These are phyloP conservation scores for Decorospora gaudefroyi DNA, from an alignment of 2,329 filamentous ascomycete species.

Conservation along the genomic window DNA sequence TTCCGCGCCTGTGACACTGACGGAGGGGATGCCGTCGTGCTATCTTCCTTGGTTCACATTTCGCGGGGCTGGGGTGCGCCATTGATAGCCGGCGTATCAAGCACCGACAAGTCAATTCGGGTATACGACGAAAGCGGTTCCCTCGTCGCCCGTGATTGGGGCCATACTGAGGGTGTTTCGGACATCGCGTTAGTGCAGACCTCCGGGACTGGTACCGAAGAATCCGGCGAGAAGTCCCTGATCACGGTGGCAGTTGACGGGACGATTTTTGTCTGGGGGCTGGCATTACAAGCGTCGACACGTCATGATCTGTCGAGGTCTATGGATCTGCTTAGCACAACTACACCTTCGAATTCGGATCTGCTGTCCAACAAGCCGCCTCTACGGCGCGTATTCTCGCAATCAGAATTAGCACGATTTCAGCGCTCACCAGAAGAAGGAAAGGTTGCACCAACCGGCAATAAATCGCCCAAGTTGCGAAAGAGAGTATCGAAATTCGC, in stretches of 20 bases:
- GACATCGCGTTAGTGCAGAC: constrained; percentile 67
- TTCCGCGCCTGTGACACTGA: constrained; percentile 86
- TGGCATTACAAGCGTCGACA: constrained; percentile 36
- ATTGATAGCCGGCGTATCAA: constrained; percentile 83
- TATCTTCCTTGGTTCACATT: constrained; percentile 74
- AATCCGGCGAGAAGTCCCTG: constrained; percentile 55
- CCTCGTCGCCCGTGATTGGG: constrained; percentile 87
- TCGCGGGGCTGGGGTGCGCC: constrained; percentile 62
- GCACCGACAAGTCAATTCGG: constrained; percentile 92
- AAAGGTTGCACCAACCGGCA: constrained; percentile 47
- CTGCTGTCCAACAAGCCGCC: constrained; percentile 63
- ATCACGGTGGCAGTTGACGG: constrained; percentile 57
- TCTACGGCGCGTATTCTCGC: constrained; percentile 82
- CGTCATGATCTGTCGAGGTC: constrained; percentile 44
- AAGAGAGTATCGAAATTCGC: constrained; percentile 61
- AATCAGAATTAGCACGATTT: constrained; percentile 83
- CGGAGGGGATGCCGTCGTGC: constrained; percentile 76
- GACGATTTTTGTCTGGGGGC: constrained; percentile 56
- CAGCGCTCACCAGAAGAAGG: constrained; percentile 55
- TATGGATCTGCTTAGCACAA: constrained; percentile 44
- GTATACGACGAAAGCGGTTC: constrained; percentile 81
- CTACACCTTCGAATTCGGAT: constrained; percentile 40
- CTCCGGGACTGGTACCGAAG: constrained; percentile 51
- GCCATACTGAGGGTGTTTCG: constrained; percentile 91
- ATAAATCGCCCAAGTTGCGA: constrained; percentile 56